Base-by-base conservation (phyloP, 305 asterid genomes). In the Rubia balearica region DNA sequence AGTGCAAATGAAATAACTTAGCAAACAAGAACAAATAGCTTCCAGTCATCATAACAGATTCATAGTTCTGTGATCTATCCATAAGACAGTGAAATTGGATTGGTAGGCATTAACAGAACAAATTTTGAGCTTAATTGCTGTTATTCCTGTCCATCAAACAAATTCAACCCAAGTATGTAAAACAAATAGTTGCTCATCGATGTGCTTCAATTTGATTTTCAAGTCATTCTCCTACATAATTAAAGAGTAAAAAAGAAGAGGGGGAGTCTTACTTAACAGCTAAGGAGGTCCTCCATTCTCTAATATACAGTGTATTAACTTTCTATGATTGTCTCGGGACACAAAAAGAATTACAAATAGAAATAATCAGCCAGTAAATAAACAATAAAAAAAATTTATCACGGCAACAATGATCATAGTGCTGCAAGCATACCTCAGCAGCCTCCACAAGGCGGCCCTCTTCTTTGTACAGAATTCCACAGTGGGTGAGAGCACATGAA, bases 361-460 rank as follows among this genome's bases (percentile, higher is more conserved):
- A 17, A 46, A 30, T 21, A 62, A 21, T 19, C 33, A 6, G 11
- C 61, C 8, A 5, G 24, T n/a, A 36, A 61, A 6, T 0, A 45
- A 27, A 71, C 9, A 1, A 46, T 8, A 40, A 13, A 21, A 14
- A 51, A 24, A 27, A 24, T 41, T 36, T 9, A 6, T 22, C 13
- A 8, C 19, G 16, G 38, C 48, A 57, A 53, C 12, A 36, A 8
- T 11, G 17, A 11, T 21, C 38, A 41, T 14, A 69, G n/a, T 45
- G 68, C 65, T 55, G 70, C 65, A 74, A 72, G 62, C 84, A 73
- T 90, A 94, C 99, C 97, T 95, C 96, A 76, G 98, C 97, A 75
- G 99, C 98, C 85, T 95, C 97, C 74, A 90, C 88, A 71, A 95
- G 79, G 56, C 89, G 96, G 61, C 97, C 96, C 81, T 95, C 98